Evolutionary conservation across 139 green algal genomes (phyloP).

Genomic region (Diplosphaera chodatii): DNA sequence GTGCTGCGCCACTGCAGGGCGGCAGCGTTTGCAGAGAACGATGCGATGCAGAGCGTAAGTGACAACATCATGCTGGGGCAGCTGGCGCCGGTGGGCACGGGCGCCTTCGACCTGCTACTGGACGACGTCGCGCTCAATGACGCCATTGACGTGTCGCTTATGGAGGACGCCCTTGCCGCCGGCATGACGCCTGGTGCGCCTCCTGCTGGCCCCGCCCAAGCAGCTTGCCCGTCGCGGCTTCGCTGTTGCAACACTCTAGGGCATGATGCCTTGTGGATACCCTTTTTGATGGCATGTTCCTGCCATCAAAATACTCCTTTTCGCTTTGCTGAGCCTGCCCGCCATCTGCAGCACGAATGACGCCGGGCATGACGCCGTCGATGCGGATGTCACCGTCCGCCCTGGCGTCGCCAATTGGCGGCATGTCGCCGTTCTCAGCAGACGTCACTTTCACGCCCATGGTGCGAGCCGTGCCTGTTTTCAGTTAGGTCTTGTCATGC

Average conservation of each 20-base stretch:
- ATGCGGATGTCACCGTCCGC: conserved; percentile 38
- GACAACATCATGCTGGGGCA: conserved; percentile 98
- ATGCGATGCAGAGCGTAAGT: conserved; percentile 77
- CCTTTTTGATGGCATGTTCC: no score
- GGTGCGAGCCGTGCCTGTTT: conserved; percentile 27
- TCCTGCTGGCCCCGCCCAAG: no score
- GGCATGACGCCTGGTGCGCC: conserved; percentile 9
- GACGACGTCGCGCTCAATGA: conserved; percentile 82
- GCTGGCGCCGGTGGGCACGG: conserved; percentile 83
- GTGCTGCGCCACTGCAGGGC: conserved; percentile 50
- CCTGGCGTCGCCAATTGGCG: conserved; percentile 35
- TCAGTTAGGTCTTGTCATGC: conserved; percentile 22
- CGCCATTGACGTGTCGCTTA: conserved; percentile 69
- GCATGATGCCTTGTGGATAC: no score
- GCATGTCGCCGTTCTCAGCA: conserved; percentile 44
- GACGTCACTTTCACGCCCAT: conserved; percentile 52
- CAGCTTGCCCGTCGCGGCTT: no score
- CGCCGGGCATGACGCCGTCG: conserved; percentile 5
- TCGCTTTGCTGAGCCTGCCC: no score
- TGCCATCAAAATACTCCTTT: no score
- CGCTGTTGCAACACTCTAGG: no score
- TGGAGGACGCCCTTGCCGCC: conserved; percentile 13
- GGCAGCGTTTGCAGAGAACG: conserved; percentile 64
- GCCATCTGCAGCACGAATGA: conserved; percentile 10
- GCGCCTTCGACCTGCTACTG: conserved; percentile 89